These are phyloP conservation scores for Colletotrichum tamarilloi DNA, from an alignment of 2,329 filamentous ascomycete species.

Conservation along the genomic window DNA sequence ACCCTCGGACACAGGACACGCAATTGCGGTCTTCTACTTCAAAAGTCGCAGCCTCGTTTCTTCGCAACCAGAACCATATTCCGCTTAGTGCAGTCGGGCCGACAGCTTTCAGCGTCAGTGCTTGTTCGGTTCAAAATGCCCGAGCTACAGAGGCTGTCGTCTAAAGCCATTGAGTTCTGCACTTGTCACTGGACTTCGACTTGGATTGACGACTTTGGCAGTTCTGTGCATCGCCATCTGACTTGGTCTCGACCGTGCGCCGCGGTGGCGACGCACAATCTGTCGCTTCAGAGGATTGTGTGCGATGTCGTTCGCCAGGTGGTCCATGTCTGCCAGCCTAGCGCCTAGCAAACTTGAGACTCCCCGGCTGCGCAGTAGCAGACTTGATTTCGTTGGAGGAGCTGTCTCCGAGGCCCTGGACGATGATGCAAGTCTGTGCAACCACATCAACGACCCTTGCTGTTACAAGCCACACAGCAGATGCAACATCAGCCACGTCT, in stretches of 20 bases:
- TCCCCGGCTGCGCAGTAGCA: too few relatives aligned
- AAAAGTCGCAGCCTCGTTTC: neutral
- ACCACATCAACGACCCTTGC: neutral
- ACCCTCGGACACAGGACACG: neutral
- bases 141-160: neutral
- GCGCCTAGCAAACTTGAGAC: neutral
- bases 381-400: too few relatives aligned
- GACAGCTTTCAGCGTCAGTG: neutral
- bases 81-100: conserved; percentile 9
- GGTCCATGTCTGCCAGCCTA: neutral
- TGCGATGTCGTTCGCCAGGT: neutral
- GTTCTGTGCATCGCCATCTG: neutral
- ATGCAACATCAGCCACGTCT: conserved; percentile 16
- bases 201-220: neutral
- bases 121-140: neutral
- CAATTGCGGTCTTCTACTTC: neutral
- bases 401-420: too few relatives aligned
- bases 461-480: conserved; percentile 9
- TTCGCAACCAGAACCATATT: conserved; percentile 21
- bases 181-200: neutral
- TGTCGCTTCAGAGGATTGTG: neutral
- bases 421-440: neutral
- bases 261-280: conserved; percentile 8
- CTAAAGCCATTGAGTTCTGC: neutral
- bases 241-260: neutral